Percentiles rank a stretch among this genome's conserved stretches.
phyloP scores from a whole-genome alignment of 225 moss, liverwort and hornwort species.

The Neckera pumila region DNA sequence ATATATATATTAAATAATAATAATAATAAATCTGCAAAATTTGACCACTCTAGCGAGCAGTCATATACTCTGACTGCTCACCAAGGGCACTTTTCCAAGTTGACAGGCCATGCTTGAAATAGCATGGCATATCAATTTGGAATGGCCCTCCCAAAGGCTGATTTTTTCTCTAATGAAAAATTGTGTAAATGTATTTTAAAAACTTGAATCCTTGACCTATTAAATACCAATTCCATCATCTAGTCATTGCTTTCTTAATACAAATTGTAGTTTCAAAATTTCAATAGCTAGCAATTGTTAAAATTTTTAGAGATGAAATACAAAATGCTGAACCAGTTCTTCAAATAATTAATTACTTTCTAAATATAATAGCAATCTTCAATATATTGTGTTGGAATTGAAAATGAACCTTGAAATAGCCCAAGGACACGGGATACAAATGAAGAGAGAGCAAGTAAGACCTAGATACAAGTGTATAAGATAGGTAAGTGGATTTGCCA shows the following conservation, averaged over 20 bases:
- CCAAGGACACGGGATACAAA: background rate
- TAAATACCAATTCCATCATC: background rate
- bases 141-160: too few species aligned
- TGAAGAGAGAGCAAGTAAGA: background rate
- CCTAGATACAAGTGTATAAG: rapidly evolving
- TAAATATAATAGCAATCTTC: rapidly evolving
- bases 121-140: too few species aligned
- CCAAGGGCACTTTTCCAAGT: too few species aligned
- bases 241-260: background rate
- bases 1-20: too few species aligned
- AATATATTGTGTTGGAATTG: rapidly evolving
- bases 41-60: too few species aligned
- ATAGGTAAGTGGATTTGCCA: rapidly evolving
- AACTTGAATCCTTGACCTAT: background rate
- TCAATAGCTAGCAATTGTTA: background rate
- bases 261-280: background rate
- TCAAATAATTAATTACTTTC: background rate
- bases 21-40: too few species aligned
- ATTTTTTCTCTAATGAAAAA: too few species aligned
- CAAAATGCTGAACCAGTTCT: background rate
- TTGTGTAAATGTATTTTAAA: background rate
- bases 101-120: too few species aligned
- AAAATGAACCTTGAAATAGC: background rate
- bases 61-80: too few species aligned
- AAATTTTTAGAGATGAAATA: background rate